Evolutionary conservation across 805 yeast species (phyloP).

Genomic region (Ogataea pignaliae): DNA sequence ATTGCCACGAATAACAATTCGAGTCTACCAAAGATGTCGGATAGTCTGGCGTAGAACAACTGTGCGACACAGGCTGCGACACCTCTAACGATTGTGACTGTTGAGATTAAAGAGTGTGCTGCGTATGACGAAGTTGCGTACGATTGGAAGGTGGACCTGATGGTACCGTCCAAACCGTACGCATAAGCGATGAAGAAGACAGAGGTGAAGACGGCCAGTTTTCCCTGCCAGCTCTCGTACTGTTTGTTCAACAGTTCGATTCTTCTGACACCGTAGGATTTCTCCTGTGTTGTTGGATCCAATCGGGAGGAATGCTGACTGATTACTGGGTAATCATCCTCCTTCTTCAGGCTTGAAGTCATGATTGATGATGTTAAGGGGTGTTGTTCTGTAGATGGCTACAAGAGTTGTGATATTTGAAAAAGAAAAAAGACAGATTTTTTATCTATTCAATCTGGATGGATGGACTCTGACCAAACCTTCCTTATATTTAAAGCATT

Average conservation of each 20-base stretch:
- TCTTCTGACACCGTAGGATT: conserved; percentile 50
- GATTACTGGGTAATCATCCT: too few species aligned
- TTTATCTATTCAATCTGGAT: too few species aligned
- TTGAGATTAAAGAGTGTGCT: conserved; percentile 51
- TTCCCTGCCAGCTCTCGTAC: conserved; percentile 32
- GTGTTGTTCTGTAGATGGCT: too few species aligned
- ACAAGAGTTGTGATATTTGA: too few species aligned
- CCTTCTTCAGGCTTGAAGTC: too few species aligned
- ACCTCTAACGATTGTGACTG: conserved; percentile 52
- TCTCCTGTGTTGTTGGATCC: conserved; percentile 8
- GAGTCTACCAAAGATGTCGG: conserved; percentile 65
- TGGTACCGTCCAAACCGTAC: conserved; percentile 53
- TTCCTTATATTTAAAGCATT: too few species aligned
- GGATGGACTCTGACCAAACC: too few species aligned
- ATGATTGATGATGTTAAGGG: too few species aligned
- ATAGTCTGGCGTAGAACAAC: conserved; percentile 57
- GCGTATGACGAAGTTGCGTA: conserved; percentile 54
- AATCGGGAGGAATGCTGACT: not conserved
- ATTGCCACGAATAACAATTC: conserved; percentile 46
- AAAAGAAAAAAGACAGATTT: too few species aligned
- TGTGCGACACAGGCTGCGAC: conserved; percentile 67
- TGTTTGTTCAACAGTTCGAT: conserved; percentile 52
- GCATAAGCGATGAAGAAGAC: conserved; percentile 54
- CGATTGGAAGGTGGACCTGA: conserved; percentile 45
- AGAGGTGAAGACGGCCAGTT: conserved; percentile 40